These are phyloP conservation scores for Puccinia triticina DNA, from an alignment of 1,284 basidiomycete species.

Conservation along the genomic window DNA sequence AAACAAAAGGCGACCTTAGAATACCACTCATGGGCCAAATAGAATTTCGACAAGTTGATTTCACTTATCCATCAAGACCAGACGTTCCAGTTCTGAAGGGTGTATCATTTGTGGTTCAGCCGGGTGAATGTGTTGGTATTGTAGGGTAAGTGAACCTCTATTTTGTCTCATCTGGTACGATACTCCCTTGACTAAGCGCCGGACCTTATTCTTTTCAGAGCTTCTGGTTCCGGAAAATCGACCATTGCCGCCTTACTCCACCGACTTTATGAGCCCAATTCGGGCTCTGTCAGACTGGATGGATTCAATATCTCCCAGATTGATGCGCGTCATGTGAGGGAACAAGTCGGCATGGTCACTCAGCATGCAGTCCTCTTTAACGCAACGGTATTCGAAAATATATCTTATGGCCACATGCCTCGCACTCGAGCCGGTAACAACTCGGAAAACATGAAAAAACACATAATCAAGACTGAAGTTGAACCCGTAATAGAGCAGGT, in stretches of 20 bases:
- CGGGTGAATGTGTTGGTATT: slow-evolving; percentile 81
- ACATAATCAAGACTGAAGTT: slow-evolving; percentile 39
- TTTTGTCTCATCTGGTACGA: too few relatives aligned
- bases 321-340: slow-evolving; percentile 74
- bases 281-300: slow-evolving; percentile 70
- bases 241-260: slow-evolving; percentile 81
- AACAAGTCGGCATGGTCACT: slow-evolving; percentile 80
- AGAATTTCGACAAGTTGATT: slow-evolving; percentile 72
- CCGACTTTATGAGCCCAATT: slow-evolving; percentile 76
- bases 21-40: slow-evolving; percentile 67
- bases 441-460: slow-evolving; percentile 32
- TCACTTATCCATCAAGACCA: slow-evolving; percentile 80
- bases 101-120: slow-evolving; percentile 68
- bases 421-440: neutral
- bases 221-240: slow-evolving; percentile 85
- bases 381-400: slow-evolving; percentile 79
- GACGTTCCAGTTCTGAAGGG: slow-evolving; percentile 72
- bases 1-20: slow-evolving; percentile 45
- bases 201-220: slow-evolving; percentile 59
- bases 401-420: slow-evolving; percentile 70
- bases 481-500: slow-evolving; percentile 54
- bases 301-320: slow-evolving; percentile 65
- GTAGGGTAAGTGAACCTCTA: slow-evolving; percentile 64
- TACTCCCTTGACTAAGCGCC: neutral
- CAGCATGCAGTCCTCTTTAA: slow-evolving; percentile 86